Base-by-base conservation (phyloP, 2,329 filamentous ascomycete species). In the Exophiala lecanii-corni region DNA sequence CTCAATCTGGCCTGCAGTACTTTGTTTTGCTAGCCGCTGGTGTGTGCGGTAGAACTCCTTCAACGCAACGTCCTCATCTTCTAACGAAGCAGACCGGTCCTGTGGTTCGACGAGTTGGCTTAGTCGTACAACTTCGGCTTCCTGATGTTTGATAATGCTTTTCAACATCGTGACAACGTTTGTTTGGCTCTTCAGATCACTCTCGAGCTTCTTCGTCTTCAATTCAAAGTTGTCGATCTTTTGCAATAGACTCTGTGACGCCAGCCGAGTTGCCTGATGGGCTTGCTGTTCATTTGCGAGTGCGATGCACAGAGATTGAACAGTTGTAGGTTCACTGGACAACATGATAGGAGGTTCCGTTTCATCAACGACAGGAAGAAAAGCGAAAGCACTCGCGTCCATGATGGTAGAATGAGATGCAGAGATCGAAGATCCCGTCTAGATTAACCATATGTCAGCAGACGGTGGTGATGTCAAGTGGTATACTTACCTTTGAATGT, bases 261-360 rank as follows among this genome's bases (percentile, higher is more conserved):
- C 36, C n/a, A 31, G 20, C 37, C 41, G 49, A 15, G 54, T 51
- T 4, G 17, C 28, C 16, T 45, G 40, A 41, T 56, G 54, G 2
- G 48, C 47, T 35, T 49, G 40, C 39, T 56, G 54, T 21, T 56
- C 54, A 16, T 45, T 50, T 12, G 40, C 41, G 17, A 54, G 39
- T 18, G 51, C 51, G 15, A 45, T 19, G 18, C 39, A 45, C 20
- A 56, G 36, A 10, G 45, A 45, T 34, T 49, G 26, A 31, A 30
- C 19, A 3, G 39, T 34, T 16, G 42, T 18, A 13, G 39, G 20
- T 6, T 49, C 43, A 21, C 17, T 38, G 36, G 12, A 16, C 21
- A 38, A 15, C n/a, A n/a, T n/a, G n/a, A n/a, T n/a, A 50, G n/a
- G 36, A 21, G n/a, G n/a, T n/a, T n/a, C n/a, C n/a, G n/a, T n/a